These are phyloP conservation scores for Heliamphora pulchella DNA, from an alignment of 179 eudicot genomes.

Conservation along the genomic window DNA sequence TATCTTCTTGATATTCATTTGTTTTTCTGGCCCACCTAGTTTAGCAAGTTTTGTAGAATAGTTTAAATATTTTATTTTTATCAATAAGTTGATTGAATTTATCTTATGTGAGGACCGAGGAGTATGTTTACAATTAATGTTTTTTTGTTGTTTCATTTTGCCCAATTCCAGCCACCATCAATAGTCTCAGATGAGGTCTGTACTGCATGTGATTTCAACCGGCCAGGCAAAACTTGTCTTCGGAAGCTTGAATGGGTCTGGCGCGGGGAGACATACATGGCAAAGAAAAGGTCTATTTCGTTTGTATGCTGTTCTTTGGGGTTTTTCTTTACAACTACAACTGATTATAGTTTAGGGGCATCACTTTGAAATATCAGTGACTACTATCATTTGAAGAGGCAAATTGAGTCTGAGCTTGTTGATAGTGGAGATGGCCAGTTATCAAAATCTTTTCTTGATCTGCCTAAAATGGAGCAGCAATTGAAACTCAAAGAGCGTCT, in stretches of 20 bases:
- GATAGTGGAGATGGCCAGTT: slow-evolving; percentile 50
- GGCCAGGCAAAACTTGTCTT: slow-evolving; percentile 95
- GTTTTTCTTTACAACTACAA: slow-evolving; percentile 9
- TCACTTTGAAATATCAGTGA: slow-evolving; percentile 45
- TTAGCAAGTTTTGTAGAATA: neutral
- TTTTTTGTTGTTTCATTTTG: slow-evolving; percentile 19
- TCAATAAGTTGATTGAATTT: neutral
- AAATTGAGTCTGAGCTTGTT: slow-evolving; percentile 83
- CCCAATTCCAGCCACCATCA: slow-evolving; percentile 73
- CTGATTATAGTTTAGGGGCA: slow-evolving; percentile 2
- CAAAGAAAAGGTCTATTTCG: slow-evolving; percentile 70
- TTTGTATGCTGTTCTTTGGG: slow-evolving; percentile 18
- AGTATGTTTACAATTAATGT: slow-evolving; percentile 1
- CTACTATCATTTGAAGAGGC: slow-evolving; percentile 90
- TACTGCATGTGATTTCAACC: slow-evolving; percentile 97
- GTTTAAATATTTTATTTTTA: neutral
- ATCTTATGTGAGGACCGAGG: neutral
- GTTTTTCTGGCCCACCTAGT: neutral
- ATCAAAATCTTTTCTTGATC: slow-evolving; percentile 72
- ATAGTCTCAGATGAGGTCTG: slow-evolving; percentile 93
- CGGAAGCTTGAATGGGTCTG: slow-evolving; percentile 99
- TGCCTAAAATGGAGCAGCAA: slow-evolving; percentile 87
- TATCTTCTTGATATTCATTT: slow-evolving; percentile 6
- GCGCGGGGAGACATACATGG: slow-evolving; percentile 96
- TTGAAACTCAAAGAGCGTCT: slow-evolving; percentile 81